Base-by-base conservation (phyloP, 148 eudicot species). In the Camellia japonica region DNA sequence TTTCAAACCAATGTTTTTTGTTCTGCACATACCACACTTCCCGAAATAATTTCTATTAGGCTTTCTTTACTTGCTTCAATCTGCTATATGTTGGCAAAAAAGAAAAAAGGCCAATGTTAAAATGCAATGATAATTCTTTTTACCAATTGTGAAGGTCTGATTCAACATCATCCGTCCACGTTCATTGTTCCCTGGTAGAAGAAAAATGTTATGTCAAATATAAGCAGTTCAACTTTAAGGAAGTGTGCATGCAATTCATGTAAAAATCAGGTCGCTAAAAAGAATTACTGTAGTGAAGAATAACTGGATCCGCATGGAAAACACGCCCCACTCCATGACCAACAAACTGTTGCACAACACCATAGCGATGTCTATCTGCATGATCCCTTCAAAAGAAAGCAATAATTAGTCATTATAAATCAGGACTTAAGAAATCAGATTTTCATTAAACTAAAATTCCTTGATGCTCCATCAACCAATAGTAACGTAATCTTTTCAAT, bases 61-160 rank as follows among this genome's bases (percentile, higher is more conserved):
- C 58, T 55, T 30, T 55, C 11, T 55, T 55, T 55, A 55, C 58
- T 55, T 55, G 8, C 58, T 55, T 55, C 58, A 8, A 55, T 55
- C 15, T 55, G 12, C 13, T 2, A 55, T 55, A 55, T 55, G 8
- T 55, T 11, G 13, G 10, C 8, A 55, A 12, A 55, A 7, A 55
- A 55, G 13, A 12, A 55, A 55, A 7, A 55, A 55, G 58, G 0
- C 58, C 13, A 55, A 10, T 55, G 9, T 51, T 51, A 9, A 51
- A 51, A 55, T 55, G 58, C 58, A 55, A 0, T 55, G 58, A 55
- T 55, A 55, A 55, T 10, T 55, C 69, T 38, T 9, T 66, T 49
- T 91, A 96, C 99, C 99, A 44, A 97, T 92, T 7, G 99, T 97
- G 81, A 97, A 97, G 61, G 99, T 97, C 81, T 97, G 98, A 79